A percentile compares a stretch with the other conserved stretches of the same genome.
These are phyloP conservation scores for Arxiozyma telluris DNA, from an alignment of 1,139 yeast genomes.

Conservation along the genomic window DNA sequence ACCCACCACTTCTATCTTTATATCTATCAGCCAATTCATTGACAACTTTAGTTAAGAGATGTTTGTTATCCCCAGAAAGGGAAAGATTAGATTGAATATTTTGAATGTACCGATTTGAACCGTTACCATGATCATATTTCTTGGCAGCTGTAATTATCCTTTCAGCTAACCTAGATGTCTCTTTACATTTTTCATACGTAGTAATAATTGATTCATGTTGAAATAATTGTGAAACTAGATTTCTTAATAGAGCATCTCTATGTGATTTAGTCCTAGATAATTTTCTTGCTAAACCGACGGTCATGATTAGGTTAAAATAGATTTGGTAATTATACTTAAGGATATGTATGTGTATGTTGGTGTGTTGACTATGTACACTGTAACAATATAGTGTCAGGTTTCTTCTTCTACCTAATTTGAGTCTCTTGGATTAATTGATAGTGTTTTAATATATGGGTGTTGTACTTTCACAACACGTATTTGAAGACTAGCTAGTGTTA, in stretches of 20 bases:
- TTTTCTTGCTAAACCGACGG: conserved; percentile 26
- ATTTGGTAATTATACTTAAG: too few species aligned
- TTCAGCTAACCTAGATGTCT: conserved; percentile 50
- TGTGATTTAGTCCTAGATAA: conserved; percentile 39
- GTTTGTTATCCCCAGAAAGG: conserved; percentile 26
- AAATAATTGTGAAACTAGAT: conserved; percentile 55
- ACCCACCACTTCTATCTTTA: conserved; percentile 61
- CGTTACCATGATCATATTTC: conserved; percentile 7
- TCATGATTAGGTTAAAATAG: conserved; percentile 14
- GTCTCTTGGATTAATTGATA: too few species aligned
- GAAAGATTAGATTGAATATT: conserved; percentile 24
- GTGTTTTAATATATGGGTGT: too few species aligned
- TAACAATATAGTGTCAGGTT: too few species aligned
- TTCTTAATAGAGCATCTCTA: conserved; percentile 47
- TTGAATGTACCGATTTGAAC: conserved; percentile 6
- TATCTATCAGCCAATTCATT: conserved; percentile 59
- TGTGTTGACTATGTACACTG: not conserved
- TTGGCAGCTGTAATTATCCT: conserved; percentile 45
- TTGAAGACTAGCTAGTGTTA: too few species aligned
- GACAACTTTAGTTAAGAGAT: conserved; percentile 44
- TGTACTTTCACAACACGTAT: too few species aligned
- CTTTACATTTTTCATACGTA: conserved; percentile 64
- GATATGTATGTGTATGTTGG: too few species aligned
- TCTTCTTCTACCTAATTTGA: not conserved
- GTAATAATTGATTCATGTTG: conserved; percentile 62